Percentiles rank a stretch among this genome's conserved stretches.
Evolutionary conservation across 345 rosid genomes (phyloP).

Genomic region (Nephelium lappaceum): DNA sequence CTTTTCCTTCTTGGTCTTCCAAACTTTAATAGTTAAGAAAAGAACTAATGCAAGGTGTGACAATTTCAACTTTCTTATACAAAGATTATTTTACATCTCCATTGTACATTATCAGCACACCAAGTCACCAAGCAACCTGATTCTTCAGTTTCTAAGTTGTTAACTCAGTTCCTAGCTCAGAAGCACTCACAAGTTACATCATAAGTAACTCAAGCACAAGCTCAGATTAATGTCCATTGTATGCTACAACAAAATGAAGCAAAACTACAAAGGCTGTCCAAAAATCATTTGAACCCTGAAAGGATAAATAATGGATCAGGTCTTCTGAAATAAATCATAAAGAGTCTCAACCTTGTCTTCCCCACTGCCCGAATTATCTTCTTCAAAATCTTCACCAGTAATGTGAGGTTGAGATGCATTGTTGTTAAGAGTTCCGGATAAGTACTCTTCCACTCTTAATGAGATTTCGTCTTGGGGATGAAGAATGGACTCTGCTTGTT

Average conservation of each 20-base stretch:
- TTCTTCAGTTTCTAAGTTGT: no score
- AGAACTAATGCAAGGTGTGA: not conserved
- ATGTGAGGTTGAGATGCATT: slow-evolving; percentile 33
- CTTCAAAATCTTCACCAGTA: slow-evolving; percentile 57
- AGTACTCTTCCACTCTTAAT: slow-evolving; percentile 58
- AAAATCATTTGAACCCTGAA: not conserved
- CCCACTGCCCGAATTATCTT: slow-evolving; percentile 32
- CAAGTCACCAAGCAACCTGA: no score
- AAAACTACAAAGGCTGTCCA: not conserved
- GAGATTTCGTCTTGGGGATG: slow-evolving; percentile 49
- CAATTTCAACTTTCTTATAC: not conserved
- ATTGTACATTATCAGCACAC: not conserved
- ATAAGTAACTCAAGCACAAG: not conserved
- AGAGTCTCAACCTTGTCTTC: slow-evolving; percentile 54
- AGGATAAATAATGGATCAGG: slow-evolving; percentile 17
- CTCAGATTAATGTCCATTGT: not conserved
- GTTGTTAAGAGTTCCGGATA: slow-evolving; percentile 50
- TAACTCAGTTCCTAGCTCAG: no score
- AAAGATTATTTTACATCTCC: not conserved
- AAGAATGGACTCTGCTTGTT: slow-evolving; percentile 53
- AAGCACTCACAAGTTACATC: not conserved
- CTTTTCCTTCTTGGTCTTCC: no score
- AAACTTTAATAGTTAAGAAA: no score
- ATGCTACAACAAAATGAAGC: slow-evolving; percentile 4
- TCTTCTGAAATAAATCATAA: slow-evolving; percentile 59